phyloP scores from a whole-genome alignment of 768 basidiomycete species.

The Boletus pseudo-olivaceus region DNA sequence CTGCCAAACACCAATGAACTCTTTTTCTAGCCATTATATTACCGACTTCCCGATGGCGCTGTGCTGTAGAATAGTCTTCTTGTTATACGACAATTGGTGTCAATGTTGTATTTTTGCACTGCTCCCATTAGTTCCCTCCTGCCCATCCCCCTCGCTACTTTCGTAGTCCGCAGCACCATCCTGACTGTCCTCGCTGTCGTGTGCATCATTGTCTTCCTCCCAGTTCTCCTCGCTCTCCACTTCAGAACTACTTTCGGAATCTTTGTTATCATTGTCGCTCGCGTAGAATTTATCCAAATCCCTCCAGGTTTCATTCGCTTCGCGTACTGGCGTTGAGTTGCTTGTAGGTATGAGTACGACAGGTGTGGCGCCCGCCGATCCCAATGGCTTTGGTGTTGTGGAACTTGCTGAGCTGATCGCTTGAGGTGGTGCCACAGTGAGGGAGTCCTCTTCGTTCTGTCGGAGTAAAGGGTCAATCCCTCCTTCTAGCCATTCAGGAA shows the following conservation, averaged over 20 bases:
- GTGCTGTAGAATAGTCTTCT: slow-evolving; percentile 29
- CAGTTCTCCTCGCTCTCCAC: slow-evolving; percentile 33
- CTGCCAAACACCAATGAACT: background rate
- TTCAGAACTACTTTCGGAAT: slow-evolving; percentile 29
- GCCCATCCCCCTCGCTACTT: slow-evolving; percentile 16
- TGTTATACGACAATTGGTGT: slow-evolving; percentile 1
- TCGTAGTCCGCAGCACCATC: slow-evolving; percentile 25
- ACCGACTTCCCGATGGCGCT: slow-evolving; percentile 45
- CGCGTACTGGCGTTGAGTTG: slow-evolving; percentile 42
- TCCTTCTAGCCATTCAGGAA: slow-evolving; percentile 87
- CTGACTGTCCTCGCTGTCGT: slow-evolving; percentile 27
- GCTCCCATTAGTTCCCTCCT: slow-evolving; percentile 18
- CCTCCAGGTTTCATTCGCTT: slow-evolving; percentile 45
- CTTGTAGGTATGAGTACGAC: slow-evolving; percentile 56
- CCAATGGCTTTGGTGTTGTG: slow-evolving; percentile 25
- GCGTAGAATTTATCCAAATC: slow-evolving; percentile 79
- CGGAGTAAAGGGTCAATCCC: slow-evolving; percentile 79
- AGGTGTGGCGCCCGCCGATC: slow-evolving; percentile 37
- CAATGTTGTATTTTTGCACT: slow-evolving; percentile 10
- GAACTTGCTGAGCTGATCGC: slow-evolving; percentile 40
- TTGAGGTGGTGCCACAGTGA: slow-evolving; percentile 29
- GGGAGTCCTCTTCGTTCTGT: slow-evolving; percentile 57
- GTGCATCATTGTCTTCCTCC: slow-evolving; percentile 26
- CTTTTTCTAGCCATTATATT: slow-evolving; percentile 46
- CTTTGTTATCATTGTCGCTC: slow-evolving; percentile 34